Conservation (phyloP, 495 filamentous ascomycete genomes). For the Terfezia boudieri region DNA sequence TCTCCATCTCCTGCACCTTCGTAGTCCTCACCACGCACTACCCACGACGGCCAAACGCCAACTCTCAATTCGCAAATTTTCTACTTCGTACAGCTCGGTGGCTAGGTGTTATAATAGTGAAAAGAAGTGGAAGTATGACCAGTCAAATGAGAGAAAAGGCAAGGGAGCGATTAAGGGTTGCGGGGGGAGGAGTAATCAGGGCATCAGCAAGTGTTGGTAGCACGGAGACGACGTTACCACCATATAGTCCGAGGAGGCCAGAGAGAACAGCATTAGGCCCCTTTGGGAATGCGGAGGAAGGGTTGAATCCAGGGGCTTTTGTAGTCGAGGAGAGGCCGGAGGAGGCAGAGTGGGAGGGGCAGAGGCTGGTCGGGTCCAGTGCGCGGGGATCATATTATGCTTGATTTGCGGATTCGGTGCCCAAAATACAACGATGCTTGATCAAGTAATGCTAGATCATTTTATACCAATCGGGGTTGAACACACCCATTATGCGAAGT, state of each 20-base stretch:
- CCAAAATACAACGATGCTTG: too few species aligned
- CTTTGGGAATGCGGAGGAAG: not conserved
- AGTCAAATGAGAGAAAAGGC: not conserved
- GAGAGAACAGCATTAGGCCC: not conserved
- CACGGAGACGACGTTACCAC: not conserved
- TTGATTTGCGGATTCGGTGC: too few species aligned
- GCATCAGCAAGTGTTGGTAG: not conserved
- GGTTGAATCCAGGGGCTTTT: not conserved
- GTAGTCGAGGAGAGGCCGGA: not conserved
- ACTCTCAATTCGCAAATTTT: not conserved
- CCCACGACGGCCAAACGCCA: not conserved
- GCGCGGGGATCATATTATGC: too few species aligned
- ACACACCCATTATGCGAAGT: too few species aligned
- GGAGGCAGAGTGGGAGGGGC: not conserved
- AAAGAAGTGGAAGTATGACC: not conserved
- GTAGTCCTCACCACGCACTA: not conserved
- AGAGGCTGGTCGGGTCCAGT: not conserved
- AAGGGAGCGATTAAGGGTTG: not conserved
- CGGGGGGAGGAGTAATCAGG: not conserved
- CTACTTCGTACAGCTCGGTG: too few species aligned
- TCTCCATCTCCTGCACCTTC: not conserved
- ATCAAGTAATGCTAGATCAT: too few species aligned
- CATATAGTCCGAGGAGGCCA: not conserved
- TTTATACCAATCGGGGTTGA: too few species aligned
- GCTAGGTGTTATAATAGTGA: too few species aligned